Evolutionary conservation across 345 rosid genomes (phyloP).

Genomic region (Atalantia buxifolia): DNA sequence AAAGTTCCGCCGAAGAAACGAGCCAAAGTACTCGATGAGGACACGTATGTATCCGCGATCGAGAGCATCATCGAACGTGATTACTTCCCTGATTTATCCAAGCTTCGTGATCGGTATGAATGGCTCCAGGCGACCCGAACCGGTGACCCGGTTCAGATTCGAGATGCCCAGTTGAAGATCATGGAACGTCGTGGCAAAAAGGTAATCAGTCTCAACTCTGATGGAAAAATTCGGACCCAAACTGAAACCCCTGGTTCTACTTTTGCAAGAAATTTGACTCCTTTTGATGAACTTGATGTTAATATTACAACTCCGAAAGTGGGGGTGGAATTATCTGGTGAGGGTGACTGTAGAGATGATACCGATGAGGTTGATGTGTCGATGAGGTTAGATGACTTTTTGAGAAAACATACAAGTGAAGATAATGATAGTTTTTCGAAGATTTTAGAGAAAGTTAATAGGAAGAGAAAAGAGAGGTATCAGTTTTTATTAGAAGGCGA

Average conservation of each 20-base stretch:
- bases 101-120: slow-evolving; percentile 91
- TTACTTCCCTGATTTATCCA: slow-evolving; percentile 88
- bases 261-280: slow-evolving; percentile 68
- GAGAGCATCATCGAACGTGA: slow-evolving; percentile 97
- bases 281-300: slow-evolving; percentile 70
- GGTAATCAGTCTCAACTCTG: slow-evolving; percentile 31
- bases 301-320: slow-evolving; percentile 44
- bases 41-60: slow-evolving; percentile 74
- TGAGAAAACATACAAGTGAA: slow-evolving; percentile 85
- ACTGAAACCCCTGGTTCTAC: slow-evolving; percentile 88
- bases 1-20: slow-evolving; percentile 43
- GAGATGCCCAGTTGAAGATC: slow-evolving; percentile 94
- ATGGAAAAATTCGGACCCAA: slow-evolving; percentile 39
- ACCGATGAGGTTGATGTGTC: slow-evolving; percentile 49
- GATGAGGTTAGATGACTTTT: slow-evolving; percentile 71
- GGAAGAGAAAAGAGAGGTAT: slow-evolving; percentile 76
- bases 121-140: slow-evolving; percentile 90
- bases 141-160: slow-evolving; percentile 80
- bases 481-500: slow-evolving; percentile 64
- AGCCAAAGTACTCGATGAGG: slow-evolving; percentile 74
- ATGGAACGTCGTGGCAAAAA: slow-evolving; percentile 75
- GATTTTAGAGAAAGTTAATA: slow-evolving; percentile 83
- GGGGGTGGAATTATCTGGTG: slow-evolving; percentile 30
- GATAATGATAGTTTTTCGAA: slow-evolving; percentile 88
- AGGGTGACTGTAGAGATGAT: slow-evolving; percentile 30